A percentile compares a stretch with the other conserved stretches of the same genome.
These are phyloP conservation scores for Diaporthe ampelina DNA, from an alignment of 2,329 filamentous ascomycete species.

Conservation along the genomic window DNA sequence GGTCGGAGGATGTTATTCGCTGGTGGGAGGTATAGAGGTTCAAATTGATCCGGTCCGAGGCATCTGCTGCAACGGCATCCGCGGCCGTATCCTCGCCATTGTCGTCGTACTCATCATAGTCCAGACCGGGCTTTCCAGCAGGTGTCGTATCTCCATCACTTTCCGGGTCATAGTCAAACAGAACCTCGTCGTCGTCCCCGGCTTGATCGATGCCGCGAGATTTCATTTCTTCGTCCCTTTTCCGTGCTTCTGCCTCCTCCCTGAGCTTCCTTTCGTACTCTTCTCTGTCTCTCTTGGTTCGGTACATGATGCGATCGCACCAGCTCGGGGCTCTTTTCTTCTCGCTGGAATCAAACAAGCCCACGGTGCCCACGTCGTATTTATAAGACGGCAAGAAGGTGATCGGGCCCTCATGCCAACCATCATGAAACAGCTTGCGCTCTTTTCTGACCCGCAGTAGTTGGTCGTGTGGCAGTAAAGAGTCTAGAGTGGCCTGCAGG, in stretches of 20 bases:
- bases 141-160: conserved; percentile 70
- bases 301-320: conserved; percentile 94
- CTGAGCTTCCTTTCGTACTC: conserved; percentile 73
- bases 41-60: conserved; percentile 66
- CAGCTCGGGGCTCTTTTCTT: conserved; percentile 94
- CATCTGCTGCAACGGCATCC: conserved; percentile 70
- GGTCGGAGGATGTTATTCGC: conserved; percentile 90
- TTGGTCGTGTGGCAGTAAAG: conserved; percentile 91
- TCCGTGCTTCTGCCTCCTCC: conserved; percentile 76
- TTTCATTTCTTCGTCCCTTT: conserved; percentile 88
- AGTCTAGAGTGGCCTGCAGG: conserved; percentile 88
- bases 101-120: conserved; percentile 72
- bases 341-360: conserved; percentile 94
- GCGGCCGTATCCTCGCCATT: conserved; percentile 60
- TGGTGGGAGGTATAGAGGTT: conserved; percentile 89
- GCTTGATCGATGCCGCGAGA: conserved; percentile 81
- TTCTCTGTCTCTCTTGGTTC: conserved; percentile 79
- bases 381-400: conserved; percentile 96
- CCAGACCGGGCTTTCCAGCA: conserved; percentile 60
- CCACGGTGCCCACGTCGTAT: conserved; percentile 94
- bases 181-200: conserved; percentile 82
- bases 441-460: conserved; percentile 79
- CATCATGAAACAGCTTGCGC: conserved; percentile 88
- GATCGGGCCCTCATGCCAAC: conserved; percentile 91
- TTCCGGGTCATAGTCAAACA: conserved; percentile 93